Evolutionary conservation across 2,329 filamentous ascomycete species (phyloP), one percentile per base, ranked within the genome.

Genomic region (Sclerotinia minor): DNA sequence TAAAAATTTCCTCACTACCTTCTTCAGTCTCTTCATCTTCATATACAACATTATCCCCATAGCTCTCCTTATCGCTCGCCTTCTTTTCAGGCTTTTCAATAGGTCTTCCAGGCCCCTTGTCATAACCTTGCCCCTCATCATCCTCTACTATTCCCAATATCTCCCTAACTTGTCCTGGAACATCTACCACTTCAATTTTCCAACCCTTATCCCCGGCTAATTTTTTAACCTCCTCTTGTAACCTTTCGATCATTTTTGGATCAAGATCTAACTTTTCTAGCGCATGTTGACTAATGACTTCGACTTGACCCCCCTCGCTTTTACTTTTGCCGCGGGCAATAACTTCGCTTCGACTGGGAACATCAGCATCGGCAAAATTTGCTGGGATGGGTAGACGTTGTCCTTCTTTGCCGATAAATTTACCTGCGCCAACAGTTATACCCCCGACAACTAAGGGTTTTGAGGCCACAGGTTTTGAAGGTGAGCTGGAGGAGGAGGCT

Each of bases 161-260:
- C 75, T 92, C 89, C 70, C 86, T 80, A 29, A 85, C 83, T 5
- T 77, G 76, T 5, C 83, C 80, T 1, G 89, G 85, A 15, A 87
- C 83, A 74, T 95, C 90, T 1, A 95, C 86, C 19, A 95, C 83
- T 78, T 95, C 91, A 69, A 97, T 81, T 74, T 88, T 90, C 92
- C 93, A 97, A 21, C 87, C 87, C 71, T 88, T 85, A 9, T 89
- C 87, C 3, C 87, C 85, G 0, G 92, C 91, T 52, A 91, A 76
- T 73, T 87, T 84, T 76, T 91, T 83, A 68, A 96, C 79, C 75
- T 91, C 82, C 70, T 87, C 83, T 73, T 85, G 85, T 76, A 96
- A 81, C 57, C 87, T 83, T 73, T 94, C 88, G 3, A 96, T 82
- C 54, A 88, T 83, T 58, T 89, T 84, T 0, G 85, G 85, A 64